Conservation (phyloP, 306 rosid genomes). For the Delonix regia region DNA sequence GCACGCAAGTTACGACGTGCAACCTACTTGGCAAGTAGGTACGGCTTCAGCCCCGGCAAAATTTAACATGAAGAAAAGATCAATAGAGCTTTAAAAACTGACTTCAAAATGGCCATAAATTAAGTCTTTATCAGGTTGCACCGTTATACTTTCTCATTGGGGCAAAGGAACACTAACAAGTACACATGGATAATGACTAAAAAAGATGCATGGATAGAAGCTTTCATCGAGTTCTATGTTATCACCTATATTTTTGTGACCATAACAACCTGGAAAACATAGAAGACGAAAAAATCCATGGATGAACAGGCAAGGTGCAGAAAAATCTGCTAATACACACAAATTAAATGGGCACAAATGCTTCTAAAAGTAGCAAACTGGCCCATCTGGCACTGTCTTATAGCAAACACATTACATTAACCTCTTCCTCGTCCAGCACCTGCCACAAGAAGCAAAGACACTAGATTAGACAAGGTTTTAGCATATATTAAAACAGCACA, state of each 20-base stretch:
- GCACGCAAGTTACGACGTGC: too few relatives aligned
- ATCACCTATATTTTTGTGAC: slow-evolving; percentile 17
- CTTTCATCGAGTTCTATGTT: slow-evolving; percentile 20
- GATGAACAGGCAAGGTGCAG: slow-evolving; percentile 30
- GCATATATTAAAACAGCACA: background rate
- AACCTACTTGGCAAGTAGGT: background rate
- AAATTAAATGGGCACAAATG: slow-evolving; percentile 42
- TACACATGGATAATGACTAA: slow-evolving; percentile 2
- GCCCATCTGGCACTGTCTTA: slow-evolving; percentile 36
- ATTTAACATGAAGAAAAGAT: background rate
- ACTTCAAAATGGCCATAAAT: slow-evolving; percentile 7
- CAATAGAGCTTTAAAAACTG: background rate
- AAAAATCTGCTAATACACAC: slow-evolving; percentile 23
- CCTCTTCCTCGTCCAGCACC: slow-evolving; percentile 79
- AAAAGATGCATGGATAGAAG: slow-evolving; percentile 21
- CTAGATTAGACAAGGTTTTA: slow-evolving; percentile 26
- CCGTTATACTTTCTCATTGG: background rate
- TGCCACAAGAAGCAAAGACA: slow-evolving; percentile 28
- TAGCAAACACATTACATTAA: slow-evolving; percentile 40
- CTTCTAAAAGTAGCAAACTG: slow-evolving; percentile 54
- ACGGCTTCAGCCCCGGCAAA: background rate
- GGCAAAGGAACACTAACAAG: background rate
- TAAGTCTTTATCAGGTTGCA: slow-evolving; percentile 10
- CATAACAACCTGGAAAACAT: slow-evolving; percentile 26
- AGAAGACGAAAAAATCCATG: slow-evolving; percentile 8